These are phyloP conservation scores for Phlyctochytrium bullatum DNA, from an alignment of 192 early-diverging fungal genomes.

Conservation along the genomic window DNA sequence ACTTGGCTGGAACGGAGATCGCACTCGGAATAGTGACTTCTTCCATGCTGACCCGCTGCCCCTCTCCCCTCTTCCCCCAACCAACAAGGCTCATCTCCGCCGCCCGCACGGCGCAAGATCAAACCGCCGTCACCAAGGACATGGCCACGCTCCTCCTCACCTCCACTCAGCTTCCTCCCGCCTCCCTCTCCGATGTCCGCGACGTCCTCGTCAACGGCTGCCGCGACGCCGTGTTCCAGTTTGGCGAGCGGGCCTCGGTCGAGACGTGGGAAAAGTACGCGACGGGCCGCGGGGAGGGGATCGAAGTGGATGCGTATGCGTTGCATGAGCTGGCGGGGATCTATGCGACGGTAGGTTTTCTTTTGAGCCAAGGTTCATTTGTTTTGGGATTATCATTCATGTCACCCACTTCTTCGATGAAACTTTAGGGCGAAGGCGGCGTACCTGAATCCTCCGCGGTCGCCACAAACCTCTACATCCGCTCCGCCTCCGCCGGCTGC, in stretches of 20 bases:
- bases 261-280: slow-evolving; percentile 3
- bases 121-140: background rate
- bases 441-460: background rate
- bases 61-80: background rate
- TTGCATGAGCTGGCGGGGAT: background rate
- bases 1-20: too few relatives aligned
- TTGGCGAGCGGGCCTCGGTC: slow-evolving; percentile 5
- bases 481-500: background rate
- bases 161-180: background rate
- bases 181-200: background rate
- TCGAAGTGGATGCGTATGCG: background rate
- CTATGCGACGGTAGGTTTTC: background rate
- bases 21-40: too few relatives aligned
- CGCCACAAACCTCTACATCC: background rate
- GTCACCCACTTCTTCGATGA: background rate
- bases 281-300: too few relatives aligned
- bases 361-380: too few relatives aligned
- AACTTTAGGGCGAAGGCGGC: slow-evolving; percentile 5
- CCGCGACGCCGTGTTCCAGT: background rate
- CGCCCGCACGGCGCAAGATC: background rate
- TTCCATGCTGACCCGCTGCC: too few relatives aligned
- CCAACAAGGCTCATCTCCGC: slow-evolving; percentile 3
- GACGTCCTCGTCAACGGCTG: background rate
- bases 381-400: background rate
- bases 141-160: background rate